These are phyloP conservation scores for Posidonia oceanica DNA, from an alignment of 116 monocot genomes.

Conservation along the genomic window DNA sequence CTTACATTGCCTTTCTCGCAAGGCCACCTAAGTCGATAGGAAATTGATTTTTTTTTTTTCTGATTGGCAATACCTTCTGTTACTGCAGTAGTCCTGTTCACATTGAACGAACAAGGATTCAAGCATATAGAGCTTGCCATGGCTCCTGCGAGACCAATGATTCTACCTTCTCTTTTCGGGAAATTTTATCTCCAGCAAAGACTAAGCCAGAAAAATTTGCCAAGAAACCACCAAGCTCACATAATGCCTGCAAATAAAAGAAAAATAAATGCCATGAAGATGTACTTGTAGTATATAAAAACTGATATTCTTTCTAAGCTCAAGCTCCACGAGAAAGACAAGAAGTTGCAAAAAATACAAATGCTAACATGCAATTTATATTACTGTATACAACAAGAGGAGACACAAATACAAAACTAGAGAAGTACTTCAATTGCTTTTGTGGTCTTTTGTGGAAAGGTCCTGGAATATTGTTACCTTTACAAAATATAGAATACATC, in stretches of 20 bases:
- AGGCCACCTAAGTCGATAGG: too few species aligned
- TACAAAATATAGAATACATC: too few species aligned
- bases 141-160: not conserved
- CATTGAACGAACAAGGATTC: too few species aligned
- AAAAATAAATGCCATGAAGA: not conserved
- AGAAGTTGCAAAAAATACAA: not conserved
- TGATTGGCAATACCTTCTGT: too few species aligned
- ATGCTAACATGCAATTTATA: not conserved
- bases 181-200: constrained; percentile 2
- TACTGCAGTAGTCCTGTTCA: too few species aligned
- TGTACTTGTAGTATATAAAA: not conserved
- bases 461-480: too few species aligned
- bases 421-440: too few species aligned
- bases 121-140: not conserved
- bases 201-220: constrained; percentile 4
- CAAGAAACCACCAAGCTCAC: constrained; percentile 4
- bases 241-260: not conserved
- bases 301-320: not conserved
- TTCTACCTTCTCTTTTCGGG: not conserved
- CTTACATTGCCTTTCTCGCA: too few species aligned
- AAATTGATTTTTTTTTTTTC: too few species aligned
- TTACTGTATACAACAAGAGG: too few species aligned
- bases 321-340: not conserved
- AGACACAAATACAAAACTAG: too few species aligned
- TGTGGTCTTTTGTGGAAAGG: too few species aligned